A percentile compares a stretch with the other conserved stretches of the same genome.
phyloP scores from a whole-genome alignment of 1,284 basidiomycete species.

The Ceratobasidium papillatum region DNA sequence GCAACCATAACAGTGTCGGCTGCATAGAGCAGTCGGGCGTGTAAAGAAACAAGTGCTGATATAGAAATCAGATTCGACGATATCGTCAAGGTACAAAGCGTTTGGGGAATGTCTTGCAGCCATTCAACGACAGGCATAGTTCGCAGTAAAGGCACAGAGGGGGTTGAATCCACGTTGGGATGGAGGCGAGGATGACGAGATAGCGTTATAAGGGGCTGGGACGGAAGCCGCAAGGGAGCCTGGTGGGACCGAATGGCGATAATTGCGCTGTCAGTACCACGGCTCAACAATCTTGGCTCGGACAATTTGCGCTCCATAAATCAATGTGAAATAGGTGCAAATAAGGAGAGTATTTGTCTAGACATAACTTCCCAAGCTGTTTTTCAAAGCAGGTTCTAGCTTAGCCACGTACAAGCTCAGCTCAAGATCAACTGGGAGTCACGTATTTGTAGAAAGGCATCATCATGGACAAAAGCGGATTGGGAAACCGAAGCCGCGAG shows the following conservation, averaged over 20 bases:
- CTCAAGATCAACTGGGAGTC: too few species aligned
- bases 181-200: background rate
- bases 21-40: background rate
- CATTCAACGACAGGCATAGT: background rate
- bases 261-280: background rate
- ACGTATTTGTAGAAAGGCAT: background rate
- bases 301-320: background rate
- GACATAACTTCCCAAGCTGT: too few species aligned
- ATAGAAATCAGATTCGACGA: slow-evolving; percentile 2
- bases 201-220: background rate
- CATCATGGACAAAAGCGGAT: background rate
- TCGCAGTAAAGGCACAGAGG: background rate
- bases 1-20: background rate
- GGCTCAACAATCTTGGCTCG: background rate
- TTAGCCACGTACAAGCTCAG: background rate
- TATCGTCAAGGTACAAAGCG: background rate
- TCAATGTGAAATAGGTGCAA: background rate
- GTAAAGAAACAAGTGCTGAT: background rate
- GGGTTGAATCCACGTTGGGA: too few species aligned
- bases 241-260: background rate
- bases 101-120: background rate
- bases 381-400: background rate
- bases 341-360: background rate
- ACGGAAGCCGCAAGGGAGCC: background rate
- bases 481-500: background rate